phyloP scores from a whole-genome alignment of 257 asterid species.

The Thymus mandschuricus region DNA sequence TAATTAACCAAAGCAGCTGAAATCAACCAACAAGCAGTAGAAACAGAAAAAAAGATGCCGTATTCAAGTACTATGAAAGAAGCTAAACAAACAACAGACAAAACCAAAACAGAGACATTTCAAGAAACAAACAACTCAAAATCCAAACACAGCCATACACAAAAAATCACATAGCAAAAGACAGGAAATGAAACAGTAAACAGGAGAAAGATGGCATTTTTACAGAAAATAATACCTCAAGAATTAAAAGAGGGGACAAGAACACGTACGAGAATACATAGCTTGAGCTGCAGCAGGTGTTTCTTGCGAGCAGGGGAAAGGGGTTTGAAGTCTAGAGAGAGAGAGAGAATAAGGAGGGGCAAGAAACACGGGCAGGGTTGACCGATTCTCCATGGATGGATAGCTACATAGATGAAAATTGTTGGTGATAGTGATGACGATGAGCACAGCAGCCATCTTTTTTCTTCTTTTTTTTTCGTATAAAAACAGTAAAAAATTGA shows the following conservation, averaged over 20 bases:
- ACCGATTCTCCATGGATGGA: slow-evolving; percentile 47
- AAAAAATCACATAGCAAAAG: slow-evolving; percentile 27
- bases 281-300: slow-evolving; percentile 22
- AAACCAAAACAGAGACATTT: slow-evolving; percentile 10
- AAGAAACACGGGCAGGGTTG: slow-evolving; percentile 38
- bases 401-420: slow-evolving; percentile 29
- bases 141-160: slow-evolving; percentile 12
- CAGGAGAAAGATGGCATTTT: background rate
- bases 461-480: background rate
- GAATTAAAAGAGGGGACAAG: background rate
- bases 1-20: background rate
- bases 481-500: slow-evolving; percentile 38
- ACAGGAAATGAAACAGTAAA: slow-evolving; percentile 6
- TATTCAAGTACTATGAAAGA: slow-evolving; percentile 13
- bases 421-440: slow-evolving; percentile 42
- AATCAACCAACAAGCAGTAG: background rate
- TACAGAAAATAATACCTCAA: background rate
- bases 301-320: slow-evolving; percentile 21
- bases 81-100: slow-evolving; percentile 18
- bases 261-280: slow-evolving; percentile 22
- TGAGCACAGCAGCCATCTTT: slow-evolving; percentile 50
- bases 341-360: slow-evolving; percentile 20
- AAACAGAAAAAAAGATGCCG: background rate
- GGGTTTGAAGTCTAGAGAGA: slow-evolving; percentile 30
- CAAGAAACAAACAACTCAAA: slow-evolving; percentile 27